A percentile compares a stretch with the other conserved stretches of the same genome.
These are phyloP conservation scores for Cytospora piceae DNA, from an alignment of 2,329 filamentous ascomycete genomes.

Conservation along the genomic window DNA sequence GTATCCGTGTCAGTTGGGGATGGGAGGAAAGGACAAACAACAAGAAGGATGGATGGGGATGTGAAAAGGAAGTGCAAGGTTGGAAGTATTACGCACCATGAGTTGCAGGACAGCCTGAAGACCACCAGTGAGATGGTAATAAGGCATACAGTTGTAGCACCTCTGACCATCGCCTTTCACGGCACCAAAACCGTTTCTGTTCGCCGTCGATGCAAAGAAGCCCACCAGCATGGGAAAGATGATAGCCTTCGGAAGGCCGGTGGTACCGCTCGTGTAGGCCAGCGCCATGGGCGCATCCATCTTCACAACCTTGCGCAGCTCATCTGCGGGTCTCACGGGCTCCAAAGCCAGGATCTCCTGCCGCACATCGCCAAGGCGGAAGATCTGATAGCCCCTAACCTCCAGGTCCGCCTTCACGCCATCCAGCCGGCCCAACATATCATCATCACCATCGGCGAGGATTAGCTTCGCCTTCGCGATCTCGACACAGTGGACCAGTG, in stretches of 20 bases:
- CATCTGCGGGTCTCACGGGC: slow-evolving; percentile 56
- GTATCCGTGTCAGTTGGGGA: neutral
- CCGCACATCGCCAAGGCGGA: slow-evolving; percentile 54
- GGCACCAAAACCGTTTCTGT: slow-evolving; percentile 10
- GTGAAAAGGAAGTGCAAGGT: neutral
- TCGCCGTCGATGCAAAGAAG: slow-evolving; percentile 38
- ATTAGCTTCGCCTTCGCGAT: slow-evolving; percentile 60
- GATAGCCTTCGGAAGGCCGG: slow-evolving; percentile 74
- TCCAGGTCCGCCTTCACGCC: slow-evolving; percentile 57
- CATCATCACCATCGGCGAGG: slow-evolving; percentile 60
- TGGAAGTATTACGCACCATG: slow-evolving; percentile 44
- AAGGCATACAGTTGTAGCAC: slow-evolving; percentile 77
- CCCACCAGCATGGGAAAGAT: slow-evolving; percentile 56
- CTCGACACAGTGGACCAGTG: slow-evolving; percentile 67
- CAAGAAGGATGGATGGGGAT: slow-evolving; percentile 30
- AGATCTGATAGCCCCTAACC: slow-evolving; percentile 55
- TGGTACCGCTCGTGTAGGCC: slow-evolving; percentile 78
- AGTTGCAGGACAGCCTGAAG: slow-evolving; percentile 61
- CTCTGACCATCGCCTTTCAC: slow-evolving; percentile 50
- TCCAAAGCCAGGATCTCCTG: slow-evolving; percentile 49
- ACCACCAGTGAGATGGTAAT: slow-evolving; percentile 76
- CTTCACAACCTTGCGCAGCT: slow-evolving; percentile 55
- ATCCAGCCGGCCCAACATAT: slow-evolving; percentile 60
- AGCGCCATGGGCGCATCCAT: slow-evolving; percentile 62
- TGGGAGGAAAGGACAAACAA: slow-evolving; percentile 32